Base-by-base conservation (phyloP, 106 monocot species). In the Allium sativum region DNA sequence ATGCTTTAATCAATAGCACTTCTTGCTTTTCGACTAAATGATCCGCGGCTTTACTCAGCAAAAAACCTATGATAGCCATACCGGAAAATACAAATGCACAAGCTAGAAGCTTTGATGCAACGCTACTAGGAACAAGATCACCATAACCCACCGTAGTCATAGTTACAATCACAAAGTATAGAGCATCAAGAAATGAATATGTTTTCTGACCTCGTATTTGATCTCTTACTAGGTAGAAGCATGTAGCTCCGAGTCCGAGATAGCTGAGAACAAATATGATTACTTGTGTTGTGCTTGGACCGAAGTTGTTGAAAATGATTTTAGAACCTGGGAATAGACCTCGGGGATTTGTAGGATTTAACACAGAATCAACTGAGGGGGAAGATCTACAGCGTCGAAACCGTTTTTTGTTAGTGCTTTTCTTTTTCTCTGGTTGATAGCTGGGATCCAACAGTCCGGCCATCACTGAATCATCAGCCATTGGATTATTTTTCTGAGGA, bases 81-180 rank as follows among this genome's bases (percentile, higher is more conserved):
- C 94, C 89, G 7, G 71, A 63, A 42, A 95, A 86, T 16, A 95
- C 94, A 44, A 83, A 90, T 9, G 54, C 79, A 56, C 86, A 95
- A 31, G 94, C 86, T 21, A 95, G 68, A 55, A 95, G 86, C 68
- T 95, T 95, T 4, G 86, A 7, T 14, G 58, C 14, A 50, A 18
- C 48, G 62, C 86, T 85, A 13, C 70, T 57, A 4, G 94, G 94
- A 15, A 90, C 78, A 1, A 94, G 86, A 55, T 94, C 94, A 8
- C 94, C 94, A 45, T 89, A 94, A 9, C 89, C 94, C 21, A 94
- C 86, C 0, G 94, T 89, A 6, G 86, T 94, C 94, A 94, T 94
- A 6, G 94, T 94, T 13, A 94, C 94, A 43, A 94, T 78, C 58
- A 73, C 83, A 69, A 93, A 89, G 62, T 94, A 94, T 14, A 94